Base-by-base conservation (phyloP, 495 filamentous ascomycete genomes). In the Immersiella caudata region DNA sequence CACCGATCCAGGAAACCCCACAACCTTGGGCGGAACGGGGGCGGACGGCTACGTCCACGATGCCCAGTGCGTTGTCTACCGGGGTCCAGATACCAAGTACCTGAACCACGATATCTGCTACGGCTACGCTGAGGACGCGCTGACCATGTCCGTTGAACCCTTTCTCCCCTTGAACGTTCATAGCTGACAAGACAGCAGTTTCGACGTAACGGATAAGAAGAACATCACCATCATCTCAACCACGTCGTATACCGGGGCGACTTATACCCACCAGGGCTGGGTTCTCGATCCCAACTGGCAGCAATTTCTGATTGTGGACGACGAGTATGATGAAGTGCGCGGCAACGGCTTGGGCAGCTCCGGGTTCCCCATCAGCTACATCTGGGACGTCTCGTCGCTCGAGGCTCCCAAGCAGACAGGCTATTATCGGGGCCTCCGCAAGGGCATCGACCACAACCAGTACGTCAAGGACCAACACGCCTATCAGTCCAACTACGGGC, bases 381-480 rank as follows among this genome's bases (percentile, higher is more conserved):
- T 88, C 73, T 87, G 84, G 80, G 79, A 83, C 67, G 84, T 87
- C 71, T 76, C 77, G 58, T 74, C 73, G 14, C 83, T 84, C 51
- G 80, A 79, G 55, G 54, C 51, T 0, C 83, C 84, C 6, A 81
- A 79, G 62, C 80, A 84, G 64, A 86, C 85, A 4, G 85, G 85
- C 9, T 66, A 71, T 73, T 87, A 81, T 75, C 76, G 81, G 66
- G 79, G 79, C 29, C 49, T 67, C 0, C 70, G 76, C 11, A 67
- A 72, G 6, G 76, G 80, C 26, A 83, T 87, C 60, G 85, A 87
- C 68, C 85, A 87, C 73, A 87, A 87, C 71, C 84, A 86, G 67
- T 87, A 83, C 61, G 73, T 86, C 68, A 60, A 74, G 56, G 67
- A 85, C 55, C 82, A 82, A 5, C 73, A 79, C 50, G 46, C 76